A percentile compares a stretch with the other conserved stretches of the same genome.
phyloP scores from a whole-genome alignment of 2,329 filamentous ascomycete genomes.

The Verticillium nubilum region DNA sequence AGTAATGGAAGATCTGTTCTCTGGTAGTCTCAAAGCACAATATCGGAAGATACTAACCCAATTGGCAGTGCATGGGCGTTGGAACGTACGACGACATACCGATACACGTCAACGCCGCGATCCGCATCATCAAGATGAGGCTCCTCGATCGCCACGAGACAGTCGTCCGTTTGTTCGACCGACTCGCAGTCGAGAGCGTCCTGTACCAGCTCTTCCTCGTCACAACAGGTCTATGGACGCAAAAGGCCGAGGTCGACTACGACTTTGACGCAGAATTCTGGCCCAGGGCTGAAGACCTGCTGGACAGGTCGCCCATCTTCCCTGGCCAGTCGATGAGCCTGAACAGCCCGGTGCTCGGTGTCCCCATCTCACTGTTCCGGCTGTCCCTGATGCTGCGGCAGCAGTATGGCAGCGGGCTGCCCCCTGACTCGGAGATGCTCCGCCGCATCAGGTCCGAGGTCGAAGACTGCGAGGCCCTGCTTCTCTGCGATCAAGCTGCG shows the following conservation, averaged over 20 bases:
- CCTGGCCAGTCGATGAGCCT: slow-evolving; percentile 5
- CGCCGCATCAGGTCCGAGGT: neutral
- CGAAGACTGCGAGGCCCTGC: neutral
- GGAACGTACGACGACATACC: slow-evolving; percentile 15
- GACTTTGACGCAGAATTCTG: slow-evolving; percentile 13
- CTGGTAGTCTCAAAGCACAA: neutral
- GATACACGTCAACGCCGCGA: slow-evolving; percentile 15
- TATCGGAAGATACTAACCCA: neutral
- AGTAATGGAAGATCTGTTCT: neutral
- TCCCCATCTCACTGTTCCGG: slow-evolving; percentile 14
- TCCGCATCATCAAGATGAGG: slow-evolving; percentile 12
- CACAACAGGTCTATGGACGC: slow-evolving; percentile 15
- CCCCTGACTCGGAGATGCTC: neutral
- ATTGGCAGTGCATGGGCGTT: slow-evolving; percentile 13
- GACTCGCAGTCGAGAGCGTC: slow-evolving; percentile 17
- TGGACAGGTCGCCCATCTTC: slow-evolving; percentile 9
- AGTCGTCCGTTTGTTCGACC: slow-evolving; percentile 13
- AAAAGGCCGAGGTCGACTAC: slow-evolving; percentile 1
- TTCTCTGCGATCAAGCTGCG: neutral
- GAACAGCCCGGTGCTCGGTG: slow-evolving; percentile 16
- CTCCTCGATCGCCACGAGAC: slow-evolving; percentile 5
- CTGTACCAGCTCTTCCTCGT: slow-evolving; percentile 16
- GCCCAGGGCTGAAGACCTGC: slow-evolving; percentile 10
- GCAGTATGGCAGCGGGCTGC: slow-evolving; percentile 2
- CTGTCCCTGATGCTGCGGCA: slow-evolving; percentile 8